Percentiles rank a stretch among this genome's conserved stretches.
Evolutionary conservation across 179 eudicot species (phyloP).

Genomic region (Amaranthus tricolor): DNA sequence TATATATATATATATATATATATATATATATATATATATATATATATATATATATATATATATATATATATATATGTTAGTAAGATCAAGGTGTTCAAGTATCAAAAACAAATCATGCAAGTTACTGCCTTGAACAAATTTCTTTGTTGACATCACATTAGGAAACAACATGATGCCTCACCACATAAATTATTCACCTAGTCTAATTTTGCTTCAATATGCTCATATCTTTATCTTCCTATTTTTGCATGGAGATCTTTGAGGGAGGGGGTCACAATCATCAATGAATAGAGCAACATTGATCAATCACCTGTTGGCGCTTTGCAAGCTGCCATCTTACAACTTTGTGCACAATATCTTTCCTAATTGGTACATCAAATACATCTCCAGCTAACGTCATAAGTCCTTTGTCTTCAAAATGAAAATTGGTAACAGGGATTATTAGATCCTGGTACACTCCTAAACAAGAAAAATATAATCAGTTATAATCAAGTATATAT

Average conservation of each 20-base stretch:
- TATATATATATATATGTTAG: too few species aligned
- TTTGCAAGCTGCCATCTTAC: slow-evolving; percentile 99
- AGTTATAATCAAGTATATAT: slow-evolving; percentile 1
- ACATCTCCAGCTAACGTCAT: slow-evolving; percentile 93
- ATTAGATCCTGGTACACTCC: slow-evolving; percentile 77
- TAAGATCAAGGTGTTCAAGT: background rate
- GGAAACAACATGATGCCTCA: too few species aligned
- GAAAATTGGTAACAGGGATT: slow-evolving; percentile 81
- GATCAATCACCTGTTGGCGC: slow-evolving; percentile 73
- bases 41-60: too few species aligned
- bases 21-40: too few species aligned
- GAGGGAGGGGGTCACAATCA: background rate
- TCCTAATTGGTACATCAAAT: slow-evolving; percentile 93
- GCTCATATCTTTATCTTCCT: background rate
- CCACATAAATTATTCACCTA: too few species aligned
- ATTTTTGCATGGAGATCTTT: too few species aligned
- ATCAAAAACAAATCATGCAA: background rate
- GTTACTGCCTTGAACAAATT: background rate
- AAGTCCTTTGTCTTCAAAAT: slow-evolving; percentile 80
- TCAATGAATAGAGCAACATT: background rate
- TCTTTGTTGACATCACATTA: too few species aligned
- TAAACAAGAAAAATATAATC: slow-evolving; percentile 28
- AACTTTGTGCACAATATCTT: slow-evolving; percentile 94
- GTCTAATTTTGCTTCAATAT: too few species aligned
- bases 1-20: too few species aligned